Base-by-base conservation (phyloP, 345 rosid species). In the Rhodamnia rubescens region DNA sequence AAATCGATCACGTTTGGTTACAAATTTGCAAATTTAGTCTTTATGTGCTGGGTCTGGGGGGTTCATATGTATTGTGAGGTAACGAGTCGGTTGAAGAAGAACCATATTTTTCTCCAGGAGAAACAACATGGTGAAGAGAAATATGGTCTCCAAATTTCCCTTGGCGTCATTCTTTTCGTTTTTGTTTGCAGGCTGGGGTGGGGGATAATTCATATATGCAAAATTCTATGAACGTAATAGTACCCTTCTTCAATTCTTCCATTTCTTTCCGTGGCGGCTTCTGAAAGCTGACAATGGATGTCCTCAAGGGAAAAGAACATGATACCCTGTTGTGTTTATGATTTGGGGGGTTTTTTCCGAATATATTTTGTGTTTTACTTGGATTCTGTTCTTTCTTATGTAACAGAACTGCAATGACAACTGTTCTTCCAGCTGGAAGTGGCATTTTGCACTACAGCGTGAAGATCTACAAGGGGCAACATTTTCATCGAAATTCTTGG, bases 391-490 rank as follows among this genome's bases (percentile, higher is more conserved):
- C 80, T 36, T 84, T 85, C 57, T 87, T 59, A 20, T 85, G 51
- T 85, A 85, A 90, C 88, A 80, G 91, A 86, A 87, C 84, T 50
- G 87, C 85, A 83, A 94, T 93, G 96, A 89, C 93, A 75, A 88
- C 93, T 83, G 85, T 88, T 90, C 84, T 94, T 86, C 94, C 95
- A 56, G 88, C 91, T 53, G 90, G 91, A 49, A 89, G 86, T 83
- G 83, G 93, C 82, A 89, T 88, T 84, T 83, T 93, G 85, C 84
- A 87, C 86, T 90, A 82, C 64, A 74, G 89, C 47, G 83, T 88
- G 57, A 88, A 90, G 52, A 44, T 88, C 83, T 74, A 47, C 89
- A 83, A 40, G 83, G 91, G 88, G 80, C 90, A 88, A 85, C 84
- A 89, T 86, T 90, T 86, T 69, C 78, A 82, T 59, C 91, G 85